These are phyloP conservation scores for Nannochloris sp. DNA, from an alignment of 139 green algal species.

Conservation along the genomic window DNA sequence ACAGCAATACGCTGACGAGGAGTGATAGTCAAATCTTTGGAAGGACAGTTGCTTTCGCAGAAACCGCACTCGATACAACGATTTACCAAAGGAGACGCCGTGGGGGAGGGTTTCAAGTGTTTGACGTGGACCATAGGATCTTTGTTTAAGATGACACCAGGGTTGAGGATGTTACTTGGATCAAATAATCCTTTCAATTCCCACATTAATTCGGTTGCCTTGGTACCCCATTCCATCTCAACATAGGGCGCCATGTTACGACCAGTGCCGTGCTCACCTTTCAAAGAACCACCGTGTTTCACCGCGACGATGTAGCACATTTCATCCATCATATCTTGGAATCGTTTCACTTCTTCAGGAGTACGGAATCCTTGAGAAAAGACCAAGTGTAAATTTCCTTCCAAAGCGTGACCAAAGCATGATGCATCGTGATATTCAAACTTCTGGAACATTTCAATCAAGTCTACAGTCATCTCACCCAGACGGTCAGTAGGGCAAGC, in stretches of 20 bases:
- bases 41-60: conserved; percentile 97
- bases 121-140: conserved; percentile 81
- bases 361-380: conserved; percentile 89
- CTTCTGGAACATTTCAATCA: conserved; percentile 88
- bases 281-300: conserved; percentile 89
- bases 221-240: conserved; percentile 95
- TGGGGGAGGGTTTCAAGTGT: conserved; percentile 81
- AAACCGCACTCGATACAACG: conserved; percentile 98
- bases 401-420: conserved; percentile 93
- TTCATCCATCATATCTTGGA: conserved; percentile 94
- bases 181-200: conserved; percentile 96
- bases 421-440: conserved; percentile 88
- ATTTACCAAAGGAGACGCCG: conserved; percentile 69
- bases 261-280: conserved; percentile 91
- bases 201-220: conserved; percentile 96
- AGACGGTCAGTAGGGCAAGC: conserved; percentile 89
- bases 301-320: conserved; percentile 95
- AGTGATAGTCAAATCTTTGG: conserved; percentile 84
- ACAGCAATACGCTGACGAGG: conserved; percentile 90
- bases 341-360: conserved; percentile 89
- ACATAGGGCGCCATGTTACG: conserved; percentile 94
- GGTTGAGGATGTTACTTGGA: conserved; percentile 86
- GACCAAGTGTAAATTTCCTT: conserved; percentile 97
- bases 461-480: conserved; percentile 90
- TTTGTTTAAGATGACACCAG: conserved; percentile 72